These are phyloP conservation scores for Cercis canadensis DNA, from an alignment of 306 rosid genomes.

Conservation along the genomic window DNA sequence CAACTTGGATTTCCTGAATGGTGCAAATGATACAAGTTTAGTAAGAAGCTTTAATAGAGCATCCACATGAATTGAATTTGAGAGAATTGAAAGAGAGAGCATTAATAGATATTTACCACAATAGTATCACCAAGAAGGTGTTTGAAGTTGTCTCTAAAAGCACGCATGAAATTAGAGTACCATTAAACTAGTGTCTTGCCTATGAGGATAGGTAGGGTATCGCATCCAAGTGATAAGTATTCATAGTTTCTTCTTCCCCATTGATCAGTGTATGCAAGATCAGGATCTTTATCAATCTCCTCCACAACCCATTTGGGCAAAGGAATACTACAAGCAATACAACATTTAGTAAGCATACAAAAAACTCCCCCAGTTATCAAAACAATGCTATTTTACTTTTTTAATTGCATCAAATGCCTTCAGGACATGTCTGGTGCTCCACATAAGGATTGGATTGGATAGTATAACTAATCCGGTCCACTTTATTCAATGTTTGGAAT, in stretches of 20 bases:
- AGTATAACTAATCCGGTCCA: too few species aligned
- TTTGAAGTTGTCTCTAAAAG: slow-evolving; percentile 81
- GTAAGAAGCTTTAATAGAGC: background rate
- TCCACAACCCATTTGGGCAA: slow-evolving; percentile 93
- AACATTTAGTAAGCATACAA: background rate
- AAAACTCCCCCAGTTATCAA: background rate
- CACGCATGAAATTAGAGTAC: slow-evolving; percentile 89
- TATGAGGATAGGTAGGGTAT: slow-evolving; percentile 83
- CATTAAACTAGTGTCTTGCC: slow-evolving; percentile 93
- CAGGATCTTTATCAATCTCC: slow-evolving; percentile 74
- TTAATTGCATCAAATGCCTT: too few species aligned
- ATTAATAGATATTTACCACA: slow-evolving; percentile 57
- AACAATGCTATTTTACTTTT: background rate
- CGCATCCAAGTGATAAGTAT: slow-evolving; percentile 85
- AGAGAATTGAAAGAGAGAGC: background rate
- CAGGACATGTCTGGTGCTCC: too few species aligned
- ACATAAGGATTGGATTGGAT: too few species aligned
- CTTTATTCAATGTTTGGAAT: too few species aligned
- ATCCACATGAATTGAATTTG: background rate
- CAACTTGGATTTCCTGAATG: slow-evolving; percentile 95
- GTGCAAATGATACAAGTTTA: background rate
- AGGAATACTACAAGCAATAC: slow-evolving; percentile 69
- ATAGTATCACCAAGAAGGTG: slow-evolving; percentile 90
- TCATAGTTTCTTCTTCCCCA: slow-evolving; percentile 94
- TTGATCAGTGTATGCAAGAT: slow-evolving; percentile 94